Percentiles rank a stretch among this genome's conserved stretches.
These are phyloP conservation scores for Cymbopogon flexuosus DNA, from an alignment of 202 grass and related monocot genomes.

Conservation along the genomic window DNA sequence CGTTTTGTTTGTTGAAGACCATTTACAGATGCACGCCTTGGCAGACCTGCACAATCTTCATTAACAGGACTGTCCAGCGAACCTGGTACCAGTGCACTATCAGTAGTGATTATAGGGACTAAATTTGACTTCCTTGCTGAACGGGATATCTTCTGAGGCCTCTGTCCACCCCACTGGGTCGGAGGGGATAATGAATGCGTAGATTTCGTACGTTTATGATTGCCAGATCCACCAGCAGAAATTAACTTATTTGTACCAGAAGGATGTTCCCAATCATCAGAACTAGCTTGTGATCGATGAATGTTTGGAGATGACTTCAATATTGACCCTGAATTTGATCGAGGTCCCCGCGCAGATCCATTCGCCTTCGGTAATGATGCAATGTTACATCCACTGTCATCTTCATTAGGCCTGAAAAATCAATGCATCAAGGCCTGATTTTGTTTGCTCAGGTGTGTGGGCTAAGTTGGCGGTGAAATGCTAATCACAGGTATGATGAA, in stretches of 20 bases:
- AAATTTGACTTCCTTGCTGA: slow-evolving; percentile 83
- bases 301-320: slow-evolving; percentile 66
- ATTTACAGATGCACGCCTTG: slow-evolving; percentile 49
- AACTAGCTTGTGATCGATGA: slow-evolving; percentile 49
- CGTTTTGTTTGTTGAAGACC: slow-evolving; percentile 45
- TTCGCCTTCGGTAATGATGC: slow-evolving; percentile 54
- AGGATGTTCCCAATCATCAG: slow-evolving; percentile 67
- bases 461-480: not conserved
- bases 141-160: slow-evolving; percentile 87
- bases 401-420: slow-evolving; percentile 57
- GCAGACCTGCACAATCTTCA: slow-evolving; percentile 40
- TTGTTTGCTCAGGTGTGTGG: not conserved
- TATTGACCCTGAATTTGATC: slow-evolving; percentile 62
- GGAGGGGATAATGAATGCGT: slow-evolving; percentile 69
- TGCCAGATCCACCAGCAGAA: slow-evolving; percentile 58
- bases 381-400: slow-evolving; percentile 40
- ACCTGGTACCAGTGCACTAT: slow-evolving; percentile 42
- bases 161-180: slow-evolving; percentile 75
- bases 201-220: slow-evolving; percentile 57
- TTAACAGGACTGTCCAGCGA: slow-evolving; percentile 45
- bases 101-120: slow-evolving; percentile 49
- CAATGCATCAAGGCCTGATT: slow-evolving; percentile 21
- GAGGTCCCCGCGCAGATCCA: slow-evolving; percentile 58
- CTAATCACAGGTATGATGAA: not conserved
- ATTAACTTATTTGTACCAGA: slow-evolving; percentile 58